Conservation (phyloP, 2,329 filamentous ascomycete genomes). For the Aureobasidium sp. region DNA sequence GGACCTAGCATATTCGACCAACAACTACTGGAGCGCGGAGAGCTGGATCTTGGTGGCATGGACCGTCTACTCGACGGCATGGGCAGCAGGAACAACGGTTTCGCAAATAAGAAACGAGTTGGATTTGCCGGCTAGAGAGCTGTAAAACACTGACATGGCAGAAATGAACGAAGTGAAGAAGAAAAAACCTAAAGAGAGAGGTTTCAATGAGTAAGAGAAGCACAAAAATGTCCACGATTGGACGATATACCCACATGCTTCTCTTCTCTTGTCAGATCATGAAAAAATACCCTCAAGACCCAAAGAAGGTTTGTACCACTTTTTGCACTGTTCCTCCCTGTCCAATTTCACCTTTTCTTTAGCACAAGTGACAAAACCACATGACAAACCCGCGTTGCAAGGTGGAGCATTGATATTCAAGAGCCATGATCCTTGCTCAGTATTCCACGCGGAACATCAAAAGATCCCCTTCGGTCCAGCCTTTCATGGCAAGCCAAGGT, state of each 20-base stretch:
- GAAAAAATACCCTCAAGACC: neutral
- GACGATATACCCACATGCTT: constrained; percentile 9
- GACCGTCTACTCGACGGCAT: constrained; percentile 38
- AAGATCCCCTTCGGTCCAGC: neutral
- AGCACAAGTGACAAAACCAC: neutral
- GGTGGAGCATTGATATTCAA: constrained; percentile 46
- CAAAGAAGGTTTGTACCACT: constrained; percentile 7
- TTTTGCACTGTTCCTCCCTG: neutral
- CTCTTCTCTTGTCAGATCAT: neutral
- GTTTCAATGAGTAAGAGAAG: neutral
- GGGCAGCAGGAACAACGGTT: constrained; percentile 20
- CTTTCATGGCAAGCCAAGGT: neutral
- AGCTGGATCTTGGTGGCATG: constrained; percentile 43
- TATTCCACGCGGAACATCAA: constrained; percentile 47
- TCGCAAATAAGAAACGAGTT: constrained; percentile 27
- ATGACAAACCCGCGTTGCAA: constrained; percentile 36
- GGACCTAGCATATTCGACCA: constrained; percentile 29
- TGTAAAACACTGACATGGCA: neutral
- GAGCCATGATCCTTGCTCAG: constrained; percentile 48
- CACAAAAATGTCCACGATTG: neutral
- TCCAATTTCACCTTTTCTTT: neutral
- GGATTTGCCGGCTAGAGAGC: constrained; percentile 26
- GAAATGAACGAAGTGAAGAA: neutral
- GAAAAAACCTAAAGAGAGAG: neutral
- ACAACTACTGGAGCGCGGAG: constrained; percentile 37